Percentiles rank a stretch among this genome's conserved stretches.
Conservation (phyloP, 176 grass and related monocot species). For the Oryza coarctata region DNA sequence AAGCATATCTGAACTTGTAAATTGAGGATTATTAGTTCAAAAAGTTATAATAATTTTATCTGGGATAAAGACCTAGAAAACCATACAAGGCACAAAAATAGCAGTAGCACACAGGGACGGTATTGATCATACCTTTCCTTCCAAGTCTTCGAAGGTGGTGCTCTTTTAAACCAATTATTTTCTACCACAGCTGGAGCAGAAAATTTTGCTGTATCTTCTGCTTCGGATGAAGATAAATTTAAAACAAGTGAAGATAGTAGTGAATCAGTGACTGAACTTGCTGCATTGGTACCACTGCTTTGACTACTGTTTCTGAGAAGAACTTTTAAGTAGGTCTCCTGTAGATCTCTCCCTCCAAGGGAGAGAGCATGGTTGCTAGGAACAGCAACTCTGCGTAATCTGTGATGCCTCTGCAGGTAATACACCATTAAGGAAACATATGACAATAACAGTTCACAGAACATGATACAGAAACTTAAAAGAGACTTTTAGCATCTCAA, state of each 20-base stretch:
- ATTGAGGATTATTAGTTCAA: neutral
- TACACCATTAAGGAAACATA: conserved; percentile 36
- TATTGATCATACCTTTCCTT: conserved; percentile 40
- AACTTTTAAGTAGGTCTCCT: conserved; percentile 52
- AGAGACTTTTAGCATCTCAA: neutral
- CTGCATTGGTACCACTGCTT: conserved; percentile 32
- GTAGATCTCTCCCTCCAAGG: conserved; percentile 43
- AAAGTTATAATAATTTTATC: neutral
- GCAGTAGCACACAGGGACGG: neutral
- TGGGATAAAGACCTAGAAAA: neutral
- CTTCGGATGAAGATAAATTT: conserved; percentile 46
- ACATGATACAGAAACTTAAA: neutral
- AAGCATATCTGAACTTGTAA: neutral
- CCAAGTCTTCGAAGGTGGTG: conserved; percentile 40
- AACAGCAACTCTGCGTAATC: conserved; percentile 35
- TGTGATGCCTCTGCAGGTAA: conserved; percentile 45
- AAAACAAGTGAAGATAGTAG: conserved; percentile 47
- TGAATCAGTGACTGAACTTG: conserved; percentile 43
- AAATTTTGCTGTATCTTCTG: conserved; percentile 38
- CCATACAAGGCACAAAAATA: neutral
- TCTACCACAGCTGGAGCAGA: conserved; percentile 28
- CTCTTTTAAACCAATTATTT: conserved; percentile 42
- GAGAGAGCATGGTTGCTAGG: conserved; percentile 36
- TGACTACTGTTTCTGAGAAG: conserved; percentile 46
- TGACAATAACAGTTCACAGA: neutral